phyloP scores from a whole-genome alignment of 1,284 basidiomycete genomes.

The Leccinum solheimii region DNA sequence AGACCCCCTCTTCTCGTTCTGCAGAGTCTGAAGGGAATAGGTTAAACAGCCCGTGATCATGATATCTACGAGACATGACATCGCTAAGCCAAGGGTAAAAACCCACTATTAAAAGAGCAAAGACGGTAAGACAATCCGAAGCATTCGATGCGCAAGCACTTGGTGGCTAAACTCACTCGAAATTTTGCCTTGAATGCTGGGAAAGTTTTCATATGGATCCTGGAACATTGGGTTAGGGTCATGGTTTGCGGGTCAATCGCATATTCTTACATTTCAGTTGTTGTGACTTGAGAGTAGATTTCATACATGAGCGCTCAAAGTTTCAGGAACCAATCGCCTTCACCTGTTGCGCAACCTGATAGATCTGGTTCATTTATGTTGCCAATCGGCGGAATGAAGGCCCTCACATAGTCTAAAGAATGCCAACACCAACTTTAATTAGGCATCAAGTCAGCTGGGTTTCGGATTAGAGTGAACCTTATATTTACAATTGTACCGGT shows the following conservation, averaged over 20 bases:
- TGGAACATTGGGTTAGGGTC: neutral
- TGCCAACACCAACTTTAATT: slow-evolving; percentile 28
- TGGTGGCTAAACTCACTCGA: slow-evolving; percentile 18
- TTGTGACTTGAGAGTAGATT: slow-evolving; percentile 35
- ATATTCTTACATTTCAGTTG: slow-evolving; percentile 40
- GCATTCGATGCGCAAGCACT: neutral
- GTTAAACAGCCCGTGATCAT: slow-evolving; percentile 49
- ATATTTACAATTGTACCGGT: slow-evolving; percentile 25
- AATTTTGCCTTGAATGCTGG: slow-evolving; percentile 28
- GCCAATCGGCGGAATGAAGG: slow-evolving; percentile 21
- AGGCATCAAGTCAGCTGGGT: neutral
- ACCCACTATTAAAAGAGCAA: slow-evolving; percentile 40
- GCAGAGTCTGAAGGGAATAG: slow-evolving; percentile 43
- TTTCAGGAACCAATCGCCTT: neutral
- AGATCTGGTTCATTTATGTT: neutral
- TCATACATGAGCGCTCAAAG: neutral
- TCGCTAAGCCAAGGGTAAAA: slow-evolving; percentile 50
- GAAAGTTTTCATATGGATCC: slow-evolving; percentile 29
- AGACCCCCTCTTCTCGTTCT: slow-evolving; percentile 36
- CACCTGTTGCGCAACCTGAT: slow-evolving; percentile 33
- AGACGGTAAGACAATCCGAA: neutral
- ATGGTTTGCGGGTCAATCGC: neutral
- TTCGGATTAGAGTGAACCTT: neutral
- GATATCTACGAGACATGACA: slow-evolving; percentile 50
- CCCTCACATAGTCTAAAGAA: slow-evolving; percentile 37